Base-by-base conservation (phyloP, 1,139 yeast genomes). In the Candida buenavistaensis region DNA sequence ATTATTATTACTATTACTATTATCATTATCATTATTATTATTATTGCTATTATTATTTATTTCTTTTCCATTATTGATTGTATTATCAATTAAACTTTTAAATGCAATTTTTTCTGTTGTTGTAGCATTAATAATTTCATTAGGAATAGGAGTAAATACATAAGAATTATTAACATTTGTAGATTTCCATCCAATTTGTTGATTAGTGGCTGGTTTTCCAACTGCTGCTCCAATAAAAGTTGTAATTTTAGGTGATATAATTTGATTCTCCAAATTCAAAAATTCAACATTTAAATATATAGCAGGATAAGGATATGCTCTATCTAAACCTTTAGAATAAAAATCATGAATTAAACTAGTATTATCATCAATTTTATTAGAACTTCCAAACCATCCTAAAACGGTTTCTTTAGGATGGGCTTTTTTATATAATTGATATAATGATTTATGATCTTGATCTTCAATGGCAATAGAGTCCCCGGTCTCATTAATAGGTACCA, bases 361-460 rank as follows among this genome's bases (percentile, higher is more conserved):
- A 55, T 83, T 76, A 42, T 80, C 74, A 62, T 85, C 90, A 46
- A 88, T 75, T 46, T 72, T 74, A 31, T 47, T 51, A 27, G 78
- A 65, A 23, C 90, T 81, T 35, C 94, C 85, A 59, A 85, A 87
- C 96, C 96, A 88, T 38, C 96, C 96, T 39, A 88, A 74, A 37
- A 88, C 85, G 33, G 75, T 72, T 50, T 82, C 87, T 56, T 84
- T 84, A 38, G 94, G 92, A 58, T 82, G 84, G 24, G 94, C 82
- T 54, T 79, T 80, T 62, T 82, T 84, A 62, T 85, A 81, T 54
- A 88, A 68, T 50, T 80, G 82, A 60, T 72, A 84, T 62, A 85
- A 75, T 26, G 79, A 64, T 56, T 81, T 80, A 67, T 84, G 86
- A 52, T 80, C 82, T 41, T 78, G 80, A 52, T 82, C 87, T 52